These are phyloP conservation scores for Rhododendron simsii DNA, from an alignment of 148 eudicot species.

Conservation along the genomic window DNA sequence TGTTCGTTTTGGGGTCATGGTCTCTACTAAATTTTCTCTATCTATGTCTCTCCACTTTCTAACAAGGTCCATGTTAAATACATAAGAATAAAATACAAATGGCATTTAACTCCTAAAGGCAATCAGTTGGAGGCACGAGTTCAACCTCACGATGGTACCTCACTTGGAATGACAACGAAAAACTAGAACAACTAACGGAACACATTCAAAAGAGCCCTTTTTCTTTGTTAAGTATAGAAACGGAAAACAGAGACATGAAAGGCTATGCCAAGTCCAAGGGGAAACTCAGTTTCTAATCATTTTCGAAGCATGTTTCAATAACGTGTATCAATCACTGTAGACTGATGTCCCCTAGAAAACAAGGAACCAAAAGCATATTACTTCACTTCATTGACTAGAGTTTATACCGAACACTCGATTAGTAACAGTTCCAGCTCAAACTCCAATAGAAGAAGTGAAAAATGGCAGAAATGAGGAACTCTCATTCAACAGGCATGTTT, in stretches of 20 bases:
- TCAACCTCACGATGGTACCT: neutral
- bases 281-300: neutral
- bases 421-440: neutral
- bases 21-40: too few relatives aligned
- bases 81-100: neutral
- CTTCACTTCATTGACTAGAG: neutral
- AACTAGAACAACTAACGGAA: neutral
- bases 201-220: neutral
- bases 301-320: neutral
- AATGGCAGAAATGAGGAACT: neutral
- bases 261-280: neutral
- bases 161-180: neutral
- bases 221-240: neutral
- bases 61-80: neutral
- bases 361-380: neutral
- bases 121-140: neutral
- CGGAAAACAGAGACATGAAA: neutral
- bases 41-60: neutral
- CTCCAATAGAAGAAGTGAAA: neutral
- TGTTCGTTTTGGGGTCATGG: too few relatives aligned
- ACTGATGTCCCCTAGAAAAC: neutral
- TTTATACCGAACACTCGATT: neutral
- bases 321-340: neutral
- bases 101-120: neutral
- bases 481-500: slow-evolving; percentile 24